Evolutionary conservation across 192 early-diverging fungal species (phyloP), one percentile per base, ranked within the genome.

Genomic region (Thamnidium elegans): DNA sequence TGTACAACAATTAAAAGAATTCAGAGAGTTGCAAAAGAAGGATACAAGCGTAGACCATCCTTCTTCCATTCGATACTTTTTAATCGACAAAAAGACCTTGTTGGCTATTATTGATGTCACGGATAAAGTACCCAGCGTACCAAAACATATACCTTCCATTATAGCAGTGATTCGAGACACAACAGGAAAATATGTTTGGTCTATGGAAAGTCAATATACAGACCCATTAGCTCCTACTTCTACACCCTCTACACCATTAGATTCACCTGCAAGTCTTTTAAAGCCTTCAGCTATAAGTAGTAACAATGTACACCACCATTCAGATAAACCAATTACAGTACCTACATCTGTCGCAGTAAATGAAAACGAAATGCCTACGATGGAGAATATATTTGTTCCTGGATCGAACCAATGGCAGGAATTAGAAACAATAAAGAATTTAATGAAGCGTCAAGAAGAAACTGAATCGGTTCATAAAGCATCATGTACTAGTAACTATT

Each of bases 131-230:
- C 43, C 30, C 21, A 44, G 32, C 1, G 51, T 67, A 14, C 5
- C 15, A 4, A 73, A 58, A 30, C 56, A 56, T 4, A 55, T 58
- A 21, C 88, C 88, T 8, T 70, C 78, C 51, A 64, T 90, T 45
- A 77, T 84, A 3, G 58, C 86, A 1, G 76, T 89, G 1, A 65
- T 90, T 55, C 79, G 91, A 45, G 89, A 93, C 61, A 72, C 84
- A 7, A 86, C 77, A 17, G 91, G 91, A 21, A 86, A 81, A 64
- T 88, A 87, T 64, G 82, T 85, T 0, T 93, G 89, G 89, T 78
- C 78, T 31, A 69, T 79, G 19, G 71, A 73, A 39, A 72, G 87
- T 14, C 66, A 76, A 48, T 90, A 89, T 67, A 64, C 66, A 14
- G 72, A 84, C 10, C 60, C 66, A 0, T 23, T 30, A n/a, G 7